Base-by-base conservation (phyloP, 2,329 filamentous ascomycete genomes). In the Orbilia ellipsospora region DNA sequence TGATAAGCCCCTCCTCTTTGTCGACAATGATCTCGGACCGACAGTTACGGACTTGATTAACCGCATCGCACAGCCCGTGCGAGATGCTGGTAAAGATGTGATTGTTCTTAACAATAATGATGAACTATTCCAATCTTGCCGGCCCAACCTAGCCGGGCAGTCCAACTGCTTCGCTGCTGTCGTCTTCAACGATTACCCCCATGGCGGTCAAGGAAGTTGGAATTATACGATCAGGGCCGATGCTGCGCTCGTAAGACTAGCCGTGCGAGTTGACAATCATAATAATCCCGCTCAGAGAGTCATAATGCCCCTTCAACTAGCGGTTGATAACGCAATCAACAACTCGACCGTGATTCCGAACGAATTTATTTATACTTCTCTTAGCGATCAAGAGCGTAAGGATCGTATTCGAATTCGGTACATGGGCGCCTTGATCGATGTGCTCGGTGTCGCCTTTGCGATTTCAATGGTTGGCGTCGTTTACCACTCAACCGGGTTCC, bases 151-250 rank as follows among this genome's bases (percentile, higher is more conserved):
- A 60, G 84, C 88, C 44, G 91, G 91, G 16, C 89, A 91, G 0
- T 90, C 90, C 12, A 83, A 82, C 0, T 95, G 92, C 81, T 93
- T 90, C 80, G 90, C 88, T 16, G 92, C 90, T 7, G 87, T 91
- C 0, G 88, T 90, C 3, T 94, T 96, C 83, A 85, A 88, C 64
- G 90, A 90, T 0, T 96, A 92, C 4, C 92, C 93, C 0, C 85
- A 82, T 0, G 92, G 92, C 8, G 77, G 81, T 0, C 86, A 86
- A 5, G 86, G 87, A 1, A 60, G 87, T 52, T 97, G 94, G 94
- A 96, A 95, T 82, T 97, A 97, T 80, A 94, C 92, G 0, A 85
- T 97, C 26, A 86, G 92, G 68, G 89, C 89, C 1, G 94, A 97
- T 80, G 90, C 90, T 42, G 85, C 88, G 0, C 85, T 96, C 69